A percentile compares a stretch with the other conserved stretches of the same genome.
Conservation (phyloP, 2,329 filamentous ascomycete genomes). For the Scopulariopsis brevicaulis region DNA sequence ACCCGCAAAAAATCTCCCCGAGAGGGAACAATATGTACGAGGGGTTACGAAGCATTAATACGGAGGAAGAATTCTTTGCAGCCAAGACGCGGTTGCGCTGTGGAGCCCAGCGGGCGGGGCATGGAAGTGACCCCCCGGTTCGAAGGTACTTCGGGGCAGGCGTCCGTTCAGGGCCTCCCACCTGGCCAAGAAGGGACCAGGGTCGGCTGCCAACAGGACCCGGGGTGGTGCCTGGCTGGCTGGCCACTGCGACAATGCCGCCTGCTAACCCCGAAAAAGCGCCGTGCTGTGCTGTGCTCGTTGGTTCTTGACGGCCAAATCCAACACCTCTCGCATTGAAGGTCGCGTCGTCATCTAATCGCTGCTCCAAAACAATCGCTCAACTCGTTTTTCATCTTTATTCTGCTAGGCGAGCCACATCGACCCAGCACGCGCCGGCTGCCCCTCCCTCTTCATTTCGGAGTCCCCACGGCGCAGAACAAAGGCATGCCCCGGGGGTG, state of each 20-base stretch:
- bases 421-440: neutral
- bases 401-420: neutral
- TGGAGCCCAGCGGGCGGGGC: too few species aligned
- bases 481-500: neutral
- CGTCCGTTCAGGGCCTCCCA: too few species aligned
- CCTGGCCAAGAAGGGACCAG: too few species aligned
- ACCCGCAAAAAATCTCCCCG: neutral
- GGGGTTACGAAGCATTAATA: neutral
- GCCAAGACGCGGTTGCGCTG: neutral
- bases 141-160: too few species aligned
- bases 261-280: too few species aligned
- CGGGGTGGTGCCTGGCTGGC: too few species aligned
- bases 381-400: neutral
- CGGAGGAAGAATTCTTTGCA: neutral
- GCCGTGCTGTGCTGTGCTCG: neutral
- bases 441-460: neutral
- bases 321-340: neutral
- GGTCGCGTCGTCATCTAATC: neutral
- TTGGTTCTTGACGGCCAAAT: neutral
- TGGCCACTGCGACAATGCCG: too few species aligned
- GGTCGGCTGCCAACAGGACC: too few species aligned
- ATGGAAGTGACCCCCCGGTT: too few species aligned
- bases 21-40: neutral
- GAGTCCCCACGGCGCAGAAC: neutral
- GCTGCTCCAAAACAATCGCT: neutral